phyloP scores from a whole-genome alignment of 139 green algal genomes.

The Volvox africanus region DNA sequence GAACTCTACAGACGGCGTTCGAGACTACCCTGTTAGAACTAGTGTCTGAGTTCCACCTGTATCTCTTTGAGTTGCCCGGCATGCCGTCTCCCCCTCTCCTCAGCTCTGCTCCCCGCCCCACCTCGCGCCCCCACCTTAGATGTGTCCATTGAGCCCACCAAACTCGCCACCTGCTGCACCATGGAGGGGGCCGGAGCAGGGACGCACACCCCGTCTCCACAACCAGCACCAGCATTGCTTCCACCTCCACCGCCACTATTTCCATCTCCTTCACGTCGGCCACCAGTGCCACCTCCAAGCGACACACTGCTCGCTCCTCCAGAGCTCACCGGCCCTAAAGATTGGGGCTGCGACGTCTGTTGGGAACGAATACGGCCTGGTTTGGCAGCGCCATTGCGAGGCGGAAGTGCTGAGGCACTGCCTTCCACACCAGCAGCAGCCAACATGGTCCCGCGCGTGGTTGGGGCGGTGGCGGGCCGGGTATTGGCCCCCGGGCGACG shows the following conservation, averaged over 20 bases:
- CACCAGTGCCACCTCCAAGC: neutral
- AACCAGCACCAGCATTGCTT: neutral
- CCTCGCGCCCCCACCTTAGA: neutral
- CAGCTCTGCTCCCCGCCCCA: neutral
- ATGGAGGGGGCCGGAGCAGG: neutral
- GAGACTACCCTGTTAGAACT: no score
- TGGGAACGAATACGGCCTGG: neutral
- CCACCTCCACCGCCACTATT: neutral
- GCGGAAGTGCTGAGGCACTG: neutral
- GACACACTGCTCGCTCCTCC: neutral
- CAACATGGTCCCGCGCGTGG: neutral
- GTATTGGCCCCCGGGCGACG: neutral
- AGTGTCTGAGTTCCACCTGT: no score
- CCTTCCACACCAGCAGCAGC: neutral
- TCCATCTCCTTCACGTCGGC: neutral
- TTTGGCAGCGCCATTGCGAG: neutral
- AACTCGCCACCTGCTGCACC: slow-evolving; percentile 5
- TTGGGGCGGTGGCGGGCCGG: neutral
- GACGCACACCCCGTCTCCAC: neutral
- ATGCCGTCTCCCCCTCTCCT: no score
- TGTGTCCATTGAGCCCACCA: neutral
- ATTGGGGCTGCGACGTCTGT: neutral
- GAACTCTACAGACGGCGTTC: no score
- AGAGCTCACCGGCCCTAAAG: neutral
- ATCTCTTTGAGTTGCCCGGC: no score